Conservation (phyloP, 176 grass and related monocot genomes). For the Cymbopogon citratus region DNA sequence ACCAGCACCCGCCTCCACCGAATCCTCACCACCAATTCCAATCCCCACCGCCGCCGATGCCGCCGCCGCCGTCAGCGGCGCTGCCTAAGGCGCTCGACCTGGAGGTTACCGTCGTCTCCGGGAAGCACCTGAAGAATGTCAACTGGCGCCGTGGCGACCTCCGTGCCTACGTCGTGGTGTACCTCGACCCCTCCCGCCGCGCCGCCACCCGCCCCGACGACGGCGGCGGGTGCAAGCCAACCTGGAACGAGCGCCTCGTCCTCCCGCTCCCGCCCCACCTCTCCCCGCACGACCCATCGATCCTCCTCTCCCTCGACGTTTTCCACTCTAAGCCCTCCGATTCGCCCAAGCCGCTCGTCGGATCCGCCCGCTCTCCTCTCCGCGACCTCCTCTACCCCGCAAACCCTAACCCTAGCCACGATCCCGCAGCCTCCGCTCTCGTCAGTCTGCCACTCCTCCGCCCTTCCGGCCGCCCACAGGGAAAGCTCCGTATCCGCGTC, state of each 20-base stretch:
- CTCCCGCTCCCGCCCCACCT: constrained; percentile 61
- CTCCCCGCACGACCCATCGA: constrained; percentile 53
- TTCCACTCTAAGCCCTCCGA: constrained; percentile 98
- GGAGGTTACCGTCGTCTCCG: constrained; percentile 75
- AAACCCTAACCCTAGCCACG: constrained; percentile 48
- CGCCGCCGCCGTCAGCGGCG: constrained; percentile 4
- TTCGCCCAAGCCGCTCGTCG: constrained; percentile 86
- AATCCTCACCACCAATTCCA: constrained; percentile 37
- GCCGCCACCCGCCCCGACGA: constrained; percentile 73
- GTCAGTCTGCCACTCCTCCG: constrained; percentile 74
- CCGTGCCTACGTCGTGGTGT: constrained; percentile 81
- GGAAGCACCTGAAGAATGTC: constrained; percentile 96
- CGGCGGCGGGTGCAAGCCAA: constrained; percentile 65
- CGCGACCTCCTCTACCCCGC: constrained; percentile 56
- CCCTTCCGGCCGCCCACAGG: constrained; percentile 82
- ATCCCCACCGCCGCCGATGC: constrained; percentile 21
- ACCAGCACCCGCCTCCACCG: constrained; percentile 25
- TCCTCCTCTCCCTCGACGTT: constrained; percentile 71
- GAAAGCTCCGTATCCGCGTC: constrained; percentile 72
- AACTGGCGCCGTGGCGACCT: constrained; percentile 92
- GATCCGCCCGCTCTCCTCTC: constrained; percentile 56
- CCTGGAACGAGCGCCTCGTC: constrained; percentile 83
- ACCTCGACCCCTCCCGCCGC: constrained; percentile 72
- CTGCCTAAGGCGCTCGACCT: constrained; percentile 51
- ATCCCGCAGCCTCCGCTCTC: constrained; percentile 18